Conservation (phyloP, 78 protist species). For the Dictyostelium discoideum region DNA sequence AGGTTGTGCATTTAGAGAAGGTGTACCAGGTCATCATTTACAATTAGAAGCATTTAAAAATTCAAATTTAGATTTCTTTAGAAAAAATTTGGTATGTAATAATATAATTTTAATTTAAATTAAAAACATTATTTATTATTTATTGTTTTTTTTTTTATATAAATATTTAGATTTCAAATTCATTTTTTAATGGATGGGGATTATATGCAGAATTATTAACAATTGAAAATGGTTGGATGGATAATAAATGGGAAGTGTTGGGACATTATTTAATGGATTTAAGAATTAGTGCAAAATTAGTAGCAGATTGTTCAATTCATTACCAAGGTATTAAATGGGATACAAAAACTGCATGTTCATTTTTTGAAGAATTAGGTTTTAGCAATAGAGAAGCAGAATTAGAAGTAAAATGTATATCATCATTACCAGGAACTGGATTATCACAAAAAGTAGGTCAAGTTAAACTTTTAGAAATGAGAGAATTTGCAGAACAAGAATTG, state of each 20-base stretch:
- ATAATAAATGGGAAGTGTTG: conserved; percentile 10
- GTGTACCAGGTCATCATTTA: conserved; percentile 67
- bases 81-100: conserved; percentile 33
- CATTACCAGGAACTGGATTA: conserved; percentile 23
- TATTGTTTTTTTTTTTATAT: neutral
- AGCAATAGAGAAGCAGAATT: neutral
- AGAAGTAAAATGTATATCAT: conserved; percentile 3
- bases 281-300: conserved; percentile 1
- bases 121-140: neutral
- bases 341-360: neutral
- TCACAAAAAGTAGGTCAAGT: conserved; percentile 47
- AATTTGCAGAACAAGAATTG: conserved; percentile 8
- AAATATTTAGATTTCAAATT: neutral
- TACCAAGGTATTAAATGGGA: conserved; percentile 51
- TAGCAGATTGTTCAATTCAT: conserved; percentile 33
- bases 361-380: conserved; percentile 12
- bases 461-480: conserved; percentile 24
- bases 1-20: conserved; percentile 16
- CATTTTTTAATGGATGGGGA: conserved; percentile 39
- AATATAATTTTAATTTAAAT: neutral
- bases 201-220: conserved; percentile 13
- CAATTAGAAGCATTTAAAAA: conserved; percentile 9
- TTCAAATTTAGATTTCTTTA: conserved; percentile 25
- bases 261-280: conserved; percentile 34
- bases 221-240: conserved; percentile 27